Evolutionary conservation across 2,329 filamentous ascomycete species (phyloP).

Genomic region (Scytalidium sp.): DNA sequence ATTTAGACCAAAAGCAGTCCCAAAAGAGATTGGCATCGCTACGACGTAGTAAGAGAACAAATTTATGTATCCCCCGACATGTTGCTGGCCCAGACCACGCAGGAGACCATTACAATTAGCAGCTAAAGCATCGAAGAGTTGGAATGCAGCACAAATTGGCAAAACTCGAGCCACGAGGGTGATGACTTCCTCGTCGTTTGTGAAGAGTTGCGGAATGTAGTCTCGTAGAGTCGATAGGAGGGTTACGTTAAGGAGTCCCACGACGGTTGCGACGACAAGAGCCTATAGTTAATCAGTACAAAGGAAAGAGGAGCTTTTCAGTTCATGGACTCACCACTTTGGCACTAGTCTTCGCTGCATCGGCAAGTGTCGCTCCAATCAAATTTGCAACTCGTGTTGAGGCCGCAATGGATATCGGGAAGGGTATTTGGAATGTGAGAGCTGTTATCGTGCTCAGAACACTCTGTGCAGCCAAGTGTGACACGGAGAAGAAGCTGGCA

Average conservation of each 20-base stretch:
- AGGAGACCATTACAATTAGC: slow-evolving; percentile 81
- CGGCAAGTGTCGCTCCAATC: slow-evolving; percentile 80
- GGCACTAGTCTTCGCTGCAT: slow-evolving; percentile 77
- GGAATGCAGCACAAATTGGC: slow-evolving; percentile 82
- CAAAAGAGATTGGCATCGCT: slow-evolving; percentile 80
- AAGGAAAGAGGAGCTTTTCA: too few species aligned
- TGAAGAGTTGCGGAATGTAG: slow-evolving; percentile 75
- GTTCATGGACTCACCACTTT: slow-evolving; percentile 60
- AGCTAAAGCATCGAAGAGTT: slow-evolving; percentile 81
- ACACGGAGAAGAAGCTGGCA: slow-evolving; percentile 74
- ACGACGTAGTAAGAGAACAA: slow-evolving; percentile 83
- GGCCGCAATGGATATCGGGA: slow-evolving; percentile 83
- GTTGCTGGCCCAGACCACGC: slow-evolving; percentile 82
- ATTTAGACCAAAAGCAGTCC: slow-evolving; percentile 69
- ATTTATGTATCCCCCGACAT: slow-evolving; percentile 86
- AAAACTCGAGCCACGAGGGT: slow-evolving; percentile 66
- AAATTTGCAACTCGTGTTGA: slow-evolving; percentile 89
- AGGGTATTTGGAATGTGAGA: slow-evolving; percentile 87
- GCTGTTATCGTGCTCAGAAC: slow-evolving; percentile 75
- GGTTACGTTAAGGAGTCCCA: slow-evolving; percentile 78
- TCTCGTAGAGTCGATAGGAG: slow-evolving; percentile 67
- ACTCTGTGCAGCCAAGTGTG: slow-evolving; percentile 82
- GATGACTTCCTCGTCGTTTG: slow-evolving; percentile 68
- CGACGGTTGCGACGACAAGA: slow-evolving; percentile 60
- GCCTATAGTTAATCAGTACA: slow-evolving; percentile 33